Conservation (phyloP, 331 rosid genomes). For the Spiraea crenata region DNA sequence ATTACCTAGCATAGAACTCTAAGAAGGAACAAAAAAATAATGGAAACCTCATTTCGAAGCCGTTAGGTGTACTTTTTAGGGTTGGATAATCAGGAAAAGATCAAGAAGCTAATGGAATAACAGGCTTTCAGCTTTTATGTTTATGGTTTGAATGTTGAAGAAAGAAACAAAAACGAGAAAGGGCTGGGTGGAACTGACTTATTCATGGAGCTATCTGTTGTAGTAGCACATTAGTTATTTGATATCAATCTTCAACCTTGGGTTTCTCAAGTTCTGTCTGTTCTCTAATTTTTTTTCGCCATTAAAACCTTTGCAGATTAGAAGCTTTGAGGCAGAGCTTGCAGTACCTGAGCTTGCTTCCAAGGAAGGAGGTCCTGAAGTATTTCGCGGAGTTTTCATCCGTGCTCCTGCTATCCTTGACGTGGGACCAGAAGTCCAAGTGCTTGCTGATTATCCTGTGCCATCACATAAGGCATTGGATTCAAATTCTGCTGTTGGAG, state of each 20-base stretch:
- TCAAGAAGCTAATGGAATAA: not conserved
- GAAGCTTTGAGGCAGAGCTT: conserved; percentile 88
- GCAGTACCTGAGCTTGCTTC: conserved; percentile 66
- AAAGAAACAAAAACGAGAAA: not conserved
- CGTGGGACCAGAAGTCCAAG: conserved; percentile 82
- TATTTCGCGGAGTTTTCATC: conserved; percentile 86
- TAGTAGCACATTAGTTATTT: not conserved
- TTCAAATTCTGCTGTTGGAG: conserved; percentile 42
- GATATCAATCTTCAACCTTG: not conserved
- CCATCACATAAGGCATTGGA: conserved; percentile 29
- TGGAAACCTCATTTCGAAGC: not conserved
- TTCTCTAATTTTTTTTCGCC: not conserved
- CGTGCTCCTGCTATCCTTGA: conserved; percentile 97
- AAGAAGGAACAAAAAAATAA: not conserved
- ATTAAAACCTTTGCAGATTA: conserved; percentile 46
- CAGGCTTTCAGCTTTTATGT: not conserved
- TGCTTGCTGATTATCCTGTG: conserved; percentile 66
- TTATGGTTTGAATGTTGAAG: not conserved
- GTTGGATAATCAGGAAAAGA: not conserved
- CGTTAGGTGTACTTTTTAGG: not conserved
- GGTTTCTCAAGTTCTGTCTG: not conserved
- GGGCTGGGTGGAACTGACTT: not conserved
- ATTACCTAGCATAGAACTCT: not conserved
- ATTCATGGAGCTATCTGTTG: not conserved
- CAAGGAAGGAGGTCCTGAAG: conserved; percentile 84